These are phyloP conservation scores for Leishmania amazonensis DNA, from an alignment of 208 protist species.

Conservation along the genomic window DNA sequence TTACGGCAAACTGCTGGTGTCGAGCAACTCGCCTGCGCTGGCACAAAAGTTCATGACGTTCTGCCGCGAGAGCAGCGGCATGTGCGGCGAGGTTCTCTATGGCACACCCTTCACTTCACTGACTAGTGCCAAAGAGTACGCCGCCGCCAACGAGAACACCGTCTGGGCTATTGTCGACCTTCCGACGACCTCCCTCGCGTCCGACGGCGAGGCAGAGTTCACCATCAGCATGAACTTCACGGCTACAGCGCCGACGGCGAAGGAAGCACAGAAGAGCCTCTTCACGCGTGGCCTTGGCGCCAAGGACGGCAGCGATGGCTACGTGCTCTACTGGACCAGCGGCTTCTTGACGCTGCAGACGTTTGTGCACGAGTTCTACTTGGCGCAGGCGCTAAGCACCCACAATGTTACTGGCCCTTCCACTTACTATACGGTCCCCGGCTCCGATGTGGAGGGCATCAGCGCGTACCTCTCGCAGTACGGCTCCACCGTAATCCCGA, in stretches of 20 bases:
- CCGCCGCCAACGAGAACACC: slow-evolving; percentile 40
- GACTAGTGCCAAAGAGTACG: slow-evolving; percentile 55
- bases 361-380: slow-evolving; percentile 68
- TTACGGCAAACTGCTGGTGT: slow-evolving; percentile 72
- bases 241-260: slow-evolving; percentile 68
- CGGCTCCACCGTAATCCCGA: slow-evolving; percentile 47
- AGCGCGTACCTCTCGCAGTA: slow-evolving; percentile 41
- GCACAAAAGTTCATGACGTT: slow-evolving; percentile 53
- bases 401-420: slow-evolving; percentile 10
- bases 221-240: slow-evolving; percentile 92
- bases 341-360: slow-evolving; percentile 87
- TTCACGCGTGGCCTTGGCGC: slow-evolving; percentile 42
- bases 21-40: slow-evolving; percentile 36
- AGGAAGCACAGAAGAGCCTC: slow-evolving; percentile 31
- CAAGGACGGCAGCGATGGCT: slow-evolving; percentile 33
- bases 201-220: slow-evolving; percentile 37
- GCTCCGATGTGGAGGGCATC: slow-evolving; percentile 33
- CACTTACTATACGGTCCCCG: slow-evolving; percentile 7
- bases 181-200: slow-evolving; percentile 16
- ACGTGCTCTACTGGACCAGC: slow-evolving; percentile 73
- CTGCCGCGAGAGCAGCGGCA: slow-evolving; percentile 41
- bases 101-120: slow-evolving; percentile 41
- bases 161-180: slow-evolving; percentile 84
- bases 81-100: slow-evolving; percentile 62
- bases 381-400: slow-evolving; percentile 21